Evolutionary conservation across 805 yeast genomes (phyloP), one percentile per base, ranked within the genome.

Genomic region (Kazachstania kunashirensis): DNA sequence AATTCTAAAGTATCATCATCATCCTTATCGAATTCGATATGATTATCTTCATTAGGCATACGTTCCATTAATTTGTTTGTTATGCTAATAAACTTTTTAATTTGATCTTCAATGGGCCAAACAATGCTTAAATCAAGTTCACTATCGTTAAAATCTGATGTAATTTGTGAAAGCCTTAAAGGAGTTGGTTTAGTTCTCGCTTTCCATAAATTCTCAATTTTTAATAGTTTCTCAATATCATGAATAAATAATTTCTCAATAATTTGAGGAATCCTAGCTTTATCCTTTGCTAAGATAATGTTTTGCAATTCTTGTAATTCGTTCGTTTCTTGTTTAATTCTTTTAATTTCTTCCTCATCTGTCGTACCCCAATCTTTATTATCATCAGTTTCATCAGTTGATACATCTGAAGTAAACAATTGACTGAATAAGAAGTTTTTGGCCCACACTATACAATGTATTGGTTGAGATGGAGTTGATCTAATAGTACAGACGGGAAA

Each of bases 361-460:
- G 74, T 77, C 6, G 80, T 74, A 24, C 83, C 89, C 40, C 73
- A 62, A 42, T 53, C 52, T 13, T 67, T 68, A 6, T 59, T 67
- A 5, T 51, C 57, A 11, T 56, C 56, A 24, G 56, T 57, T 6
- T 64, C 67, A 6, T 58, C 66, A 5, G 47, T 55, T 9, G n/a
- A 4, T 1, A 54, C 53, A 18, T 67, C 70, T 32, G 33, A 49
- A 15, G 76, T 77, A 55, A 86, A 89, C 25, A 92, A 64, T 52
- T 85, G 94, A 17, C 74, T 69, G 53, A 92, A 86, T 35, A 92
- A 61, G 52, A 84, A 94, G 48, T 82, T 84, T 55, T 92, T 92
- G 7, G 96, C 94, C 99, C 99, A 92, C 1, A 94, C 95, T 18
- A 92, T 79, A 57, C 96, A 86, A 54, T 92, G 99, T 5, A 92